These are phyloP conservation scores for Zygosaccharomyces pseudobailii DNA, from an alignment of 1,139 yeast genomes.

Conservation along the genomic window DNA sequence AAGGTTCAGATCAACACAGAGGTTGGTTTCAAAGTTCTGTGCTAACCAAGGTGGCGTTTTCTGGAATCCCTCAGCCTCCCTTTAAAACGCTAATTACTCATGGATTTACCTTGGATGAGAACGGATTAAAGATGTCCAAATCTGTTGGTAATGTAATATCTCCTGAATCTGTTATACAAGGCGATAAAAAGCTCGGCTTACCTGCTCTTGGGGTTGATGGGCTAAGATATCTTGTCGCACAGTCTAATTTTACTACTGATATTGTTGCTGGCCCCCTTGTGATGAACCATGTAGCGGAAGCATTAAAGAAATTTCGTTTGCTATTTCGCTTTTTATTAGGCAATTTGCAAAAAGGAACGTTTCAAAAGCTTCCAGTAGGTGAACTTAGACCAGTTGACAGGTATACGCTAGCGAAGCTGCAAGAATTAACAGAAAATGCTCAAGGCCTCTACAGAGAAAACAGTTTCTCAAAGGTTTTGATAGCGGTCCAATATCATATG, in stretches of 20 bases:
- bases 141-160: constrained; percentile 78
- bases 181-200: constrained; percentile 50
- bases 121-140: constrained; percentile 89
- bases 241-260: constrained; percentile 79
- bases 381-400: constrained; percentile 57
- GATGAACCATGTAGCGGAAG: constrained; percentile 70
- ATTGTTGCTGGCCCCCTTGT: constrained; percentile 70
- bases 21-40: constrained; percentile 98
- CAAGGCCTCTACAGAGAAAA: constrained; percentile 47
- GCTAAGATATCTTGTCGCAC: constrained; percentile 84
- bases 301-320: constrained; percentile 73
- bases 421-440: constrained; percentile 43
- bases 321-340: constrained; percentile 81
- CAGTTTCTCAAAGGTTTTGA: constrained; percentile 62
- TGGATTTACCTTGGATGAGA: constrained; percentile 85
- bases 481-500: constrained; percentile 64
- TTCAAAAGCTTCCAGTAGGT: constrained; percentile 28
- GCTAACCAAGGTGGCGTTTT: constrained; percentile 62
- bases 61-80: constrained; percentile 49
- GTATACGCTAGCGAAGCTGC: constrained; percentile 54
- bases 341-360: constrained; percentile 44
- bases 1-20: constrained; percentile 96
- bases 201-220: constrained; percentile 91
- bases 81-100: constrained; percentile 77
- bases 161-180: constrained; percentile 65